Conservation (phyloP, 371 early-diverging fungal genomes). For the Apophysomyces ossiformis region DNA sequence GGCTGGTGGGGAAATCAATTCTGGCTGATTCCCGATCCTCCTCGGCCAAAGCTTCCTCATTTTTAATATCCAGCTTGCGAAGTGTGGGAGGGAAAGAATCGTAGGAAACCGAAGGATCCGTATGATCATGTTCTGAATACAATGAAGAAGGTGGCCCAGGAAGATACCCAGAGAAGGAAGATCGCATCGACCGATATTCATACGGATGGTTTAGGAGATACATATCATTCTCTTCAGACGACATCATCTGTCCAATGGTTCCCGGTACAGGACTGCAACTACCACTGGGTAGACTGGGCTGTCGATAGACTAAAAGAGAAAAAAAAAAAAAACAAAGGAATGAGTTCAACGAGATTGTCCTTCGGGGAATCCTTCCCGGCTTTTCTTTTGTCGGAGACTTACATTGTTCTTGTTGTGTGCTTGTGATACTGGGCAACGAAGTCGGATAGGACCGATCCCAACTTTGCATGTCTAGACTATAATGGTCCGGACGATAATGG, state of each 20-base stretch:
- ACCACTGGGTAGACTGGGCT: conserved; percentile 31
- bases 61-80: conserved; percentile 1
- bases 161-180: conserved; percentile 7
- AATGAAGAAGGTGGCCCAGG: conserved; percentile 4
- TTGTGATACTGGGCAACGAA: conserved; percentile 27
- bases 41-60: neutral
- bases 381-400: conserved; percentile 1
- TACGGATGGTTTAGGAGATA: conserved; percentile 27
- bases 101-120: neutral
- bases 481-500: conserved; percentile 5
- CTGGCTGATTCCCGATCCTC: neutral
- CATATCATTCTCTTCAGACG: conserved; percentile 25
- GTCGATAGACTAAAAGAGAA: conserved; percentile 23
- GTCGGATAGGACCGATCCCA: conserved; percentile 24
- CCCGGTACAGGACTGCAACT: conserved; percentile 44
- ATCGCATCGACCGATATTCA: conserved; percentile 17
- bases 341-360: too few species aligned
- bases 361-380: neutral
- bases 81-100: conserved; percentile 7
- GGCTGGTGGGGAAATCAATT: conserved; percentile 6
- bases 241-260: conserved; percentile 17
- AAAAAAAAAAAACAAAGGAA: conserved; percentile 3
- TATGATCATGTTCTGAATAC: conserved; percentile 1
- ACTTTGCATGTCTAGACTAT: conserved; percentile 11
- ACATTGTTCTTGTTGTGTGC: conserved; percentile 21